Percentiles rank a stretch among this genome's conserved stretches.
phyloP scores from a whole-genome alignment of 164 flowering plant genomes.

The Kingdonia uniflora region DNA sequence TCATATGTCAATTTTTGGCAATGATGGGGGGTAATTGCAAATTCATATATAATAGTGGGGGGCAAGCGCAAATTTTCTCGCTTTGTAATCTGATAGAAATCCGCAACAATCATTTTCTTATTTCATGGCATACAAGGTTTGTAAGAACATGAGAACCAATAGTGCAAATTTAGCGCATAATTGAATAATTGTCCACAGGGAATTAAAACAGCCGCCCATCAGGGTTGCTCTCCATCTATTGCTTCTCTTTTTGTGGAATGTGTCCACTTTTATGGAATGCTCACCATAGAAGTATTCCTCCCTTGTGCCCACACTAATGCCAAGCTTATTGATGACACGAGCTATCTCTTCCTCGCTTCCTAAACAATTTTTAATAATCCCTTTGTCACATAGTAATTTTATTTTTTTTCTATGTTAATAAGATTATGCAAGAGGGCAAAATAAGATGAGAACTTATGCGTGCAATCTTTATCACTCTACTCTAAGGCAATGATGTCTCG shows the following conservation, averaged over 20 bases:
- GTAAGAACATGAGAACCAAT: conserved; percentile 5
- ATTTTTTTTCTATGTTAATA: conserved; percentile 4
- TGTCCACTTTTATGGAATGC: conserved; percentile 5
- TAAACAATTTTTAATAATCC: conserved; percentile 1
- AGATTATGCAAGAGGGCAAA: conserved; percentile 2
- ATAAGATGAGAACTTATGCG: conserved; percentile 1
- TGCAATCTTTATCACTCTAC: not conserved
- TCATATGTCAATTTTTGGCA: too few relatives aligned
- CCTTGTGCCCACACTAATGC: not conserved
- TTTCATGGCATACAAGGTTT: too few relatives aligned
- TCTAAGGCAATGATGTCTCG: conserved; percentile 7
- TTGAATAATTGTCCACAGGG: conserved; percentile 11
- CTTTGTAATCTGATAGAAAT: too few relatives aligned
- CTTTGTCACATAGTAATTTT: not conserved
- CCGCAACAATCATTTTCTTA: too few relatives aligned
- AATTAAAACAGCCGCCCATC: conserved; percentile 8
- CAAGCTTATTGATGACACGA: conserved; percentile 1
- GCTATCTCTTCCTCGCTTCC: conserved; percentile 4
- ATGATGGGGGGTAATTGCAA: too few relatives aligned
- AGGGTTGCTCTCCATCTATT: conserved; percentile 9
- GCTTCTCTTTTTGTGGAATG: not conserved
- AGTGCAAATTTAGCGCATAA: conserved; percentile 7
- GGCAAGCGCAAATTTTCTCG: too few relatives aligned
- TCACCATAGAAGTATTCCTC: conserved; percentile 1
- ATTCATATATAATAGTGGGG: too few relatives aligned